Base-by-base conservation (phyloP, 495 filamentous ascomycete genomes). In the Xeromyces bisporus region DNA sequence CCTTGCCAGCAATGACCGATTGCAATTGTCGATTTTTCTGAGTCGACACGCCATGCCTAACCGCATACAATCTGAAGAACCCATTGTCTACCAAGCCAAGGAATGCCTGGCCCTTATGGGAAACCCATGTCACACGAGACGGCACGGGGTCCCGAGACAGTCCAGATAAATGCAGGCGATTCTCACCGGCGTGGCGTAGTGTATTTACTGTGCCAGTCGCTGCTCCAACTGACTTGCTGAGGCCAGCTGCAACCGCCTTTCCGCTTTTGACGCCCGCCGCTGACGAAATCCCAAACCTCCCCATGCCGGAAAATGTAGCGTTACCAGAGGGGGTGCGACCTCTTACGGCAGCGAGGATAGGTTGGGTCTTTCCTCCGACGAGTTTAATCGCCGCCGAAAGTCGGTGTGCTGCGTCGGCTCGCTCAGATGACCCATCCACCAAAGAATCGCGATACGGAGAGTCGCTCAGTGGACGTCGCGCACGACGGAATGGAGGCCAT, bases 401-500 rank as follows among this genome's bases (percentile, higher is more conserved):
- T 2, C 75, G 60, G 37, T 65, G 76, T 1, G 69, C 66, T 23
- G 66, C 51, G 7, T 64, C 60, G 13, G 67, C 60, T 14, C 66
- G 67, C 2, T 66, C 65, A 9, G 56, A 46, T 1, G 63, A 33
- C 6, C 67, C 55, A 18, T 61, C 60, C 9, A 44, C 32, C 18
- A 46, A 36, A 47, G 53, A 26, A 28, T 47, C 50, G 20, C 16
- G 35, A 12, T 32, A 47, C 23, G 25, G 53, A 18, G 41, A 49
- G 25, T 57, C 59, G 15, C 42, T 46, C n/a, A 63, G 53, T 13
- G 59, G 47, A 12, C 60, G 43, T 11, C 57, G 63, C 17, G 55
- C 55, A 31, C 79, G 75, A 27, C 79, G 80, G 33, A 76, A 73
- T 26, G 86, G 86, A 18, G 86, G 86, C 87, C 86, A 94, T 25